Base-by-base conservation (phyloP, 2,329 filamentous ascomycete species). In the Colletotrichum liaoningense region DNA sequence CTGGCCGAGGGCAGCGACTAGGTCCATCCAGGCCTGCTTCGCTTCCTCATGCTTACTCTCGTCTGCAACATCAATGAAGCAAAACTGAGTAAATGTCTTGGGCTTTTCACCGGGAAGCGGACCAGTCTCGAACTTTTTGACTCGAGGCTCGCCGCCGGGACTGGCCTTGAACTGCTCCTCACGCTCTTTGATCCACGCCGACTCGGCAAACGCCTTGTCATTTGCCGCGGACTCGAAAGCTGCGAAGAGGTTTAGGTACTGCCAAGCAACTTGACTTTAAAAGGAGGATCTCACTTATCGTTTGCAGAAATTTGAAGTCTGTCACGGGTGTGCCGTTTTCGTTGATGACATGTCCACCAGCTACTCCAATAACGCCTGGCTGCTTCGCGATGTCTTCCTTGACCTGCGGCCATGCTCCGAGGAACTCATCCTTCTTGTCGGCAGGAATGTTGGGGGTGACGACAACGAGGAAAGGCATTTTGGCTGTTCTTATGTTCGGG, bases 361-460 rank as follows among this genome's bases (percentile, higher is more conserved):
- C 57, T 2, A 67, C 63, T 7, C 35, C 56, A 2, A 62, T 22
- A 12, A 75, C 73, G 16, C 71, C 71, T 14, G 71, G 63, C 9
- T 74, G 73, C 28, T 58, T 63, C 4, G 67, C 42, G 2, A 75
- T 28, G 1, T 70, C 73, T 6, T 49, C 63, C 42, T 67, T 59
- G 38, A 74, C 26, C 11, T 55, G 22, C 9, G 73, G 71, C 67
- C 67, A 73, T 3, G 11, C 26, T 1, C 7, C 71, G 35, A 74
- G 71, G 30, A 74, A 71, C 24, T 75, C 72, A 14, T 67, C 71
- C 73, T 75, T 70, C 58, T 67, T 54, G 8, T 66, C 71, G 30
- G 63, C 54, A 5, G 63, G 71, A 7, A 74, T 59, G 7, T 71
- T 49, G 14, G 63, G 46, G 9, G 63, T 57, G 16, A 74, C 28